Evolutionary conservation across 2,329 filamentous ascomycete species (phyloP).

Genomic region (Fusarium sp.): DNA sequence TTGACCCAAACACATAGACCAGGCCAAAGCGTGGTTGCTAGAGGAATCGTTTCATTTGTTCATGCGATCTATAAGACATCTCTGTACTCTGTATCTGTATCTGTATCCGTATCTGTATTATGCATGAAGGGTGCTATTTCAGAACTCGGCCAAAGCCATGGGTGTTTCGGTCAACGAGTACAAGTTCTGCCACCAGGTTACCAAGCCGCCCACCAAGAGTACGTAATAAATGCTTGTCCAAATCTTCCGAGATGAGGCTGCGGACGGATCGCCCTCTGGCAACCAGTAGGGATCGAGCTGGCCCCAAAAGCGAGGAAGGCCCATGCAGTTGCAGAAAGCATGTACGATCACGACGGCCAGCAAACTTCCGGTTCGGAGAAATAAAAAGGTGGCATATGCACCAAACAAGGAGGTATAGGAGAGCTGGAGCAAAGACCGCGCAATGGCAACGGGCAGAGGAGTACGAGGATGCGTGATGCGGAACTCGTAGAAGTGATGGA

Average conservation of each 20-base stretch:
- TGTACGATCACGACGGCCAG: constrained; percentile 81
- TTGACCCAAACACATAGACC: constrained; percentile 10
- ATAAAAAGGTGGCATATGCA: constrained; percentile 91
- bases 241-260: constrained; percentile 40
- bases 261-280: constrained; percentile 37
- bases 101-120: neutral
- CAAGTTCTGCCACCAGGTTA: constrained; percentile 76
- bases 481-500: constrained; percentile 98
- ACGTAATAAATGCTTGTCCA: constrained; percentile 87
- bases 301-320: constrained; percentile 88
- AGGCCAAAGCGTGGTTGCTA: constrained; percentile 18
- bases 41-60: constrained; percentile 19
- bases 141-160: constrained; percentile 47
- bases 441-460: constrained; percentile 69
- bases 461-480: constrained; percentile 80
- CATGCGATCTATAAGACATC: constrained; percentile 10
- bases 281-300: constrained; percentile 68
- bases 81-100: neutral
- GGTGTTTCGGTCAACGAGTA: constrained; percentile 74
- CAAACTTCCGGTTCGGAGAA: constrained; percentile 84
- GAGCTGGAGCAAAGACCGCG: constrained; percentile 85
- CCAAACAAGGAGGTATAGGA: constrained; percentile 93
- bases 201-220: constrained; percentile 76
- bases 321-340: constrained; percentile 92
- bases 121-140: constrained; percentile 33